These are phyloP conservation scores for Phytophthora sp. DNA, from an alignment of 352 stramenopile species.

Conservation along the genomic window DNA sequence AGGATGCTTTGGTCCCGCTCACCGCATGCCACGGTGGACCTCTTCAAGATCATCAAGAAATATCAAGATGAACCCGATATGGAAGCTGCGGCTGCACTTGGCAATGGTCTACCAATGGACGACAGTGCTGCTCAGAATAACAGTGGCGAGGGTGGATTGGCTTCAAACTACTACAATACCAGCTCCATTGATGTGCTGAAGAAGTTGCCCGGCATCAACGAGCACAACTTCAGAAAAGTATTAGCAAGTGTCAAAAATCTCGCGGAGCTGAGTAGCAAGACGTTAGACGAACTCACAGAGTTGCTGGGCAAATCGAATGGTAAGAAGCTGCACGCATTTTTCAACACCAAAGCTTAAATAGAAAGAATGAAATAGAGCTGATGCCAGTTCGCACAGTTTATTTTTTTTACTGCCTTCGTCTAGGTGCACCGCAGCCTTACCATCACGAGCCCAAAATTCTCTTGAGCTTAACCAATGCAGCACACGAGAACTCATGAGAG, in stretches of 20 bases:
- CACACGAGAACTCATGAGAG: constrained; percentile 3
- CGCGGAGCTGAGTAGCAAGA: constrained; percentile 72
- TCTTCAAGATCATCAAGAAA: constrained; percentile 86
- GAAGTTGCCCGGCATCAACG: constrained; percentile 95
- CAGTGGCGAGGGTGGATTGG: constrained; percentile 32
- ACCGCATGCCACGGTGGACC: constrained; percentile 89
- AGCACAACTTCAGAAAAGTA: constrained; percentile 91
- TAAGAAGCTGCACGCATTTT: constrained; percentile 84
- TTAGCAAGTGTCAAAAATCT: constrained; percentile 72
- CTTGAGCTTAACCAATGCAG: not conserved
- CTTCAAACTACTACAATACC: constrained; percentile 86
- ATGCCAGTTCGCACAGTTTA: not conserved
- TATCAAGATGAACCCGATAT: constrained; percentile 89
- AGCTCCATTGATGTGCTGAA: constrained; percentile 94
- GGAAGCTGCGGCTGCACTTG: constrained; percentile 66
- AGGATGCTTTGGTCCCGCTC: constrained; percentile 96
- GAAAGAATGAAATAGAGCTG: not conserved
- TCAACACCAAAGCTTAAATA: constrained; percentile 74
- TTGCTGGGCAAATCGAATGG: constrained; percentile 78
- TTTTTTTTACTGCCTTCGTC: constrained; percentile 18
- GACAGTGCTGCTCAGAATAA: constrained; percentile 22
- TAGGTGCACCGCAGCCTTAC: constrained; percentile 7
- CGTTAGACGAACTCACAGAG: constrained; percentile 64
- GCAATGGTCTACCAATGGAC: constrained; percentile 43
- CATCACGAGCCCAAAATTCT: constrained; percentile 27